Percentiles rank a stretch among this genome's conserved stretches.
Evolutionary conservation across 805 yeast species (phyloP).

Genomic region (Crinitomyces ghanaensis): DNA sequence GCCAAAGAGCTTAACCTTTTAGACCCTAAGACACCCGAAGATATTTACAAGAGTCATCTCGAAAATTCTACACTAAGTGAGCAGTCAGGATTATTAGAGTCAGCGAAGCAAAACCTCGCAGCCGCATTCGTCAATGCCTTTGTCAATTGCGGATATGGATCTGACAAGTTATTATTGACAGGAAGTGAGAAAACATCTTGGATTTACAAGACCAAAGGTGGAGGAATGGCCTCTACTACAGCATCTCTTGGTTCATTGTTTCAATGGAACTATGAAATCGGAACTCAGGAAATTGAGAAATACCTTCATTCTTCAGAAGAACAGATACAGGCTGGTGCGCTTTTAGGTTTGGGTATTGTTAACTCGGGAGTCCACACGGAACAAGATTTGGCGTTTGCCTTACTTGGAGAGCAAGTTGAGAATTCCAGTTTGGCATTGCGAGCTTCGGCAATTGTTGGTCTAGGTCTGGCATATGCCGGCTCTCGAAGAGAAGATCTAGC

Average conservation of each 20-base stretch:
- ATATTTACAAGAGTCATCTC: slow-evolving; percentile 80
- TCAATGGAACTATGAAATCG: slow-evolving; percentile 86
- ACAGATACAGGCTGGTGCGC: slow-evolving; percentile 91
- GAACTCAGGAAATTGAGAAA: slow-evolving; percentile 81
- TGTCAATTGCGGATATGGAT: slow-evolving; percentile 82
- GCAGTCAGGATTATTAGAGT: slow-evolving; percentile 47
- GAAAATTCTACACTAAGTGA: slow-evolving; percentile 57
- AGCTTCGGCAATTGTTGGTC: slow-evolving; percentile 76
- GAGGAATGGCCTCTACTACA: slow-evolving; percentile 83
- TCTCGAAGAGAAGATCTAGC: slow-evolving; percentile 77
- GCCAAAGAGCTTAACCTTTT: slow-evolving; percentile 78
- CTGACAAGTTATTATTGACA: slow-evolving; percentile 60
- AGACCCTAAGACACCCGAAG: slow-evolving; percentile 91
- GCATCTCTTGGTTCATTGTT: slow-evolving; percentile 84
- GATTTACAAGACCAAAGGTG: slow-evolving; percentile 86
- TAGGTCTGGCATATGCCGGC: slow-evolving; percentile 93
- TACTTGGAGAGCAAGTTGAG: slow-evolving; percentile 68
- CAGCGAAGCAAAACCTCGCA: slow-evolving; percentile 92
- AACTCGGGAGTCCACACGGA: slow-evolving; percentile 93
- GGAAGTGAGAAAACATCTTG: slow-evolving; percentile 66
- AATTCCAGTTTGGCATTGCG: slow-evolving; percentile 53
- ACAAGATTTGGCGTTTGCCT: slow-evolving; percentile 80
- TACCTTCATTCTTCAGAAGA: slow-evolving; percentile 76
- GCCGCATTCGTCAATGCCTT: slow-evolving; percentile 89
- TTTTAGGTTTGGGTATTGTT: slow-evolving; percentile 87